These are phyloP conservation scores for Rhododendron mucronatum DNA, from an alignment of 148 eudicot species.

Conservation along the genomic window DNA sequence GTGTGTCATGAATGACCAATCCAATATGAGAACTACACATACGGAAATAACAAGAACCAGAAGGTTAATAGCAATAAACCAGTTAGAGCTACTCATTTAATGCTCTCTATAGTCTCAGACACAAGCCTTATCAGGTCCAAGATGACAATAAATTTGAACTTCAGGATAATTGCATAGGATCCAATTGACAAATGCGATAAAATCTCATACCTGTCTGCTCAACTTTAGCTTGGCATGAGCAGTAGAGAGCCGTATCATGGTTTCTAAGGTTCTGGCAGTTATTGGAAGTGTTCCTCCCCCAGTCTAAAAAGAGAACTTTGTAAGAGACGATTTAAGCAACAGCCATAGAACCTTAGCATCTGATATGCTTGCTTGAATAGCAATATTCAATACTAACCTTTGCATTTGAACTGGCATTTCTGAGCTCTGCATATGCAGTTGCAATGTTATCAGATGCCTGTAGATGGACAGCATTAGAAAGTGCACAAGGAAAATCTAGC, in stretches of 20 bases:
- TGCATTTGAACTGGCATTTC: slow-evolving; percentile 74
- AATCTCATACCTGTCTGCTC: slow-evolving; percentile 66
- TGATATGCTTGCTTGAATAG: not conserved
- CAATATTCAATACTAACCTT: slow-evolving; percentile 47
- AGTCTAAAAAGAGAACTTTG: slow-evolving; percentile 33
- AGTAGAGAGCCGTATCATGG: slow-evolving; percentile 93
- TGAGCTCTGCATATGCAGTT: slow-evolving; percentile 93
- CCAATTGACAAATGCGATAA: not conserved
- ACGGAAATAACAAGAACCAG: not conserved
- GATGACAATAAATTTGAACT: not conserved
- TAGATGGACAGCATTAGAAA: slow-evolving; percentile 19
- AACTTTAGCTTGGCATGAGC: slow-evolving; percentile 96
- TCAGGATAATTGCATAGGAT: too few relatives aligned
- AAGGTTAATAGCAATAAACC: not conserved
- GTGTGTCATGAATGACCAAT: not conserved
- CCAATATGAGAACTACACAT: not conserved
- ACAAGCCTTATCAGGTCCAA: not conserved
- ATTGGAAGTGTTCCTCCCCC: slow-evolving; percentile 97
- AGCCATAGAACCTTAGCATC: not conserved
- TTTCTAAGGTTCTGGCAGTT: slow-evolving; percentile 97
- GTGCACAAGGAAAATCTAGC: not conserved
- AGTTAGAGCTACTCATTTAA: not conserved
- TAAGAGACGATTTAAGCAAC: not conserved
- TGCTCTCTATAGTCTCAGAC: not conserved
- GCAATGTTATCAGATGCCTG: slow-evolving; percentile 98